Evolutionary conservation across 108 stramenopile genomes (phyloP), one percentile per base, ranked within the genome.

Genomic region (Mediolabrus comicus): DNA sequence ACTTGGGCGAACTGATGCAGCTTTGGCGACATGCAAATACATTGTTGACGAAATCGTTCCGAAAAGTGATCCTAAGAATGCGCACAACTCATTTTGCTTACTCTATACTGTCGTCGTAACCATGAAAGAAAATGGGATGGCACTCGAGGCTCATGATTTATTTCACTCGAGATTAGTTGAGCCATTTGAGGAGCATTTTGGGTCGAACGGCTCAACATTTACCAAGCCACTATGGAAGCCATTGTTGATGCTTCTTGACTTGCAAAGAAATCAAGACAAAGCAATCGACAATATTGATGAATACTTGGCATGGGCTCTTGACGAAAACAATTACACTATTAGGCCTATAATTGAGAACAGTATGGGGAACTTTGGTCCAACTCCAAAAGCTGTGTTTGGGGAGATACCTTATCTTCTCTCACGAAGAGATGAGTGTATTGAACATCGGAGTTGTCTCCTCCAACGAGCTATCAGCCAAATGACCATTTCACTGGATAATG

Each of bases 51-150:
- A 76, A 49, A 59, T 89, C 24, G 53, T 86, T 5, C 88, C 88
- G 32, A 81, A 82, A 19, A 85, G 85, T 25, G 84, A 89, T 31
- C 66, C 58, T 3, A 62, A 72, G 35, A 82, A 85, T 56, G 69
- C 86, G 19, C 83, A 87, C 71, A 82, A 84, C 51, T 59, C 81
- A 17, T 77, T 84, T 36, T 67, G 84, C 28, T 67, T 84, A 4
- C 59, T 87, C 43, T 87, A 81, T 43, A 70, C 87, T 19, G 39
- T 79, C 26, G 29, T 87, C 12, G 74, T 77, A 52, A 67, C 80
- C 7, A 59, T 87, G 72, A 86, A 86, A 54, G 82, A 83, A 14
- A 72, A 65, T 46, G 87, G 85, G 38, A 31, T 65, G 39, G 78
- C 85, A 3, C 35, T 66, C 13, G 53, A 78, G 46, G 83, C 85